Conservation (phyloP, 2,329 filamentous ascomycete species). For the Taxawa tesnikishii region DNA sequence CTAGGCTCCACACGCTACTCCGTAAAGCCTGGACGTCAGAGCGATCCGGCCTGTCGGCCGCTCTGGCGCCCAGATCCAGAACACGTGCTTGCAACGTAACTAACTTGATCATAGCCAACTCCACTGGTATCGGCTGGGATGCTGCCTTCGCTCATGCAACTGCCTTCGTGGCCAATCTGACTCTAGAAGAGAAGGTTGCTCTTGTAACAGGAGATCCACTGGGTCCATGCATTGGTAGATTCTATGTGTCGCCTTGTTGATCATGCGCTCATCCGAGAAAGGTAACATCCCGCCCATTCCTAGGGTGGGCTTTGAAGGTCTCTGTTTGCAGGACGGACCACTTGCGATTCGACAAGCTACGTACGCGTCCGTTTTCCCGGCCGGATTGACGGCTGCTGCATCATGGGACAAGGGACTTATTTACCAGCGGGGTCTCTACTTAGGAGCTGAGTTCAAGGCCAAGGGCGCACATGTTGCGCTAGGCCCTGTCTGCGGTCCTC, state of each 20-base stretch:
- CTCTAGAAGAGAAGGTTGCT: conserved; percentile 12
- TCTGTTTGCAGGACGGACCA: conserved; percentile 29
- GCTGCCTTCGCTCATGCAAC: conserved; percentile 11
- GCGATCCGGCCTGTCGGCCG: not conserved
- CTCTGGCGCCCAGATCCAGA: not conserved
- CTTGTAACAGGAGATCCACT: conserved; percentile 11
- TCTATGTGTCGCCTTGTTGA: too few relatives aligned
- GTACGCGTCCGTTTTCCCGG: conserved; percentile 25
- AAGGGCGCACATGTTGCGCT: conserved; percentile 41
- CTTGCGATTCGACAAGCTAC: conserved; percentile 25
- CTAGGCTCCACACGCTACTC: not conserved
- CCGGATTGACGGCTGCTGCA: conserved; percentile 26
- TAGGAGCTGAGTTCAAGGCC: conserved; percentile 17
- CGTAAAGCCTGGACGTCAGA: not conserved
- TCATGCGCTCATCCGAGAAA: too few relatives aligned
- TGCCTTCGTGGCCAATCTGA: conserved; percentile 11
- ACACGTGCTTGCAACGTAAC: too few relatives aligned
- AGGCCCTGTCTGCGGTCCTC: conserved; percentile 35
- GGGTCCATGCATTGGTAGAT: too few relatives aligned
- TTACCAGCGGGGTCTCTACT: conserved; percentile 17
- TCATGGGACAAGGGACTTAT: conserved; percentile 24
- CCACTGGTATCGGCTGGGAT: conserved; percentile 12
- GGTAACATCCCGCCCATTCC: conserved; percentile 46
- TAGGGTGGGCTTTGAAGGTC: conserved; percentile 18
- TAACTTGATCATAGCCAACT: conserved; percentile 9